A percentile compares a stretch with the other conserved stretches of the same genome.
phyloP scores from a whole-genome alignment of 371 early-diverging fungal genomes.

The Lichtheimia hyalospora region DNA sequence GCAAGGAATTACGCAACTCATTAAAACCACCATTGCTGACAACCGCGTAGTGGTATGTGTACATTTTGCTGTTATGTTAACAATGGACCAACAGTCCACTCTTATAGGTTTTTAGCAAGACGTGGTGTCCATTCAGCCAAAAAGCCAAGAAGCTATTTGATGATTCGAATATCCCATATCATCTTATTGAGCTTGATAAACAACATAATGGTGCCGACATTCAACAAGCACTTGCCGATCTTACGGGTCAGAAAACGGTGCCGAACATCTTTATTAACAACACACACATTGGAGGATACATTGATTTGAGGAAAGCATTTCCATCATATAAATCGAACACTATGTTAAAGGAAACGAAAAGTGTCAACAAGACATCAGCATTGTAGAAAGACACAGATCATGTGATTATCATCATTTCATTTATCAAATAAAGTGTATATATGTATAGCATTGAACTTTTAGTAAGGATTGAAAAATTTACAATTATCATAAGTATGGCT shows the following conservation, averaged over 20 bases:
- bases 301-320: constrained; percentile 60
- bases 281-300: constrained; percentile 83
- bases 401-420: too few relatives aligned
- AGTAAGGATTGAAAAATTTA: constrained; percentile 5
- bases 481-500: constrained; percentile 3
- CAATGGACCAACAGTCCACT: neutral
- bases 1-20: constrained; percentile 9
- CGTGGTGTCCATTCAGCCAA: constrained; percentile 83
- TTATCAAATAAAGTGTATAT: too few relatives aligned
- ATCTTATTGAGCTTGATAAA: constrained; percentile 59
- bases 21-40: constrained; percentile 37
- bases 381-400: too few relatives aligned
- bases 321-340: constrained; percentile 53
- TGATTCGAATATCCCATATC: constrained; percentile 49
- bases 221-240: constrained; percentile 65
- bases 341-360: constrained; percentile 33
- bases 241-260: constrained; percentile 84
- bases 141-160: constrained; percentile 68
- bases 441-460: neutral
- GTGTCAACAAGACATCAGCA: neutral
- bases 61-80: neutral
- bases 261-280: constrained; percentile 88
- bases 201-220: constrained; percentile 70
- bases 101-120: constrained; percentile 76
- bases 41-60: constrained; percentile 34